These are phyloP conservation scores for Moesziomyces aphidis DNA, from an alignment of 1,284 basidiomycete species.

Conservation along the genomic window DNA sequence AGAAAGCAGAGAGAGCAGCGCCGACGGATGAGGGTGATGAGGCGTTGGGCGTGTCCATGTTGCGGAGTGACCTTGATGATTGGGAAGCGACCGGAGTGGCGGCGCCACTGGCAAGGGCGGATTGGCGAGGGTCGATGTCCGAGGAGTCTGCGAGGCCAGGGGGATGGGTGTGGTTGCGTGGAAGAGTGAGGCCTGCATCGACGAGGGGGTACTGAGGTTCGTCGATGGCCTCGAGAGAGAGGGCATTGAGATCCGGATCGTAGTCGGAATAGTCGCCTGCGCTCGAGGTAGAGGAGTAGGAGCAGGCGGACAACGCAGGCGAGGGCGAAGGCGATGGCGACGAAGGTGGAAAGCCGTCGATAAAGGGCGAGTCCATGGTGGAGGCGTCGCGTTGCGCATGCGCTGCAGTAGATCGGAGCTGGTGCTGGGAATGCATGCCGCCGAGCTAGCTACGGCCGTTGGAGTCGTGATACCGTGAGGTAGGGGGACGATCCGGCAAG, in stretches of 20 bases:
- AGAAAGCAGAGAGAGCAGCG: conserved; percentile 16
- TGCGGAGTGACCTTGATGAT: conserved; percentile 22
- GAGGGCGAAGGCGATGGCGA: conserved; percentile 47
- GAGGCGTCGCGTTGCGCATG: conserved; percentile 2
- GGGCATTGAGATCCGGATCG: conserved; percentile 38
- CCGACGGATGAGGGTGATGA: conserved; percentile 15
- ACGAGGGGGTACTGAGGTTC: conserved; percentile 40
- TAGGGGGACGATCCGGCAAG: no score
- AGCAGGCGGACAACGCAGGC: conserved; percentile 50
- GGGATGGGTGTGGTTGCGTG: background rate
- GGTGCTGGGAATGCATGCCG: conserved; percentile 13
- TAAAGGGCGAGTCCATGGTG: conserved; percentile 13
- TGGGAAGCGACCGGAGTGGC: conserved; percentile 38
- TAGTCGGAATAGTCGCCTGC: conserved; percentile 38
- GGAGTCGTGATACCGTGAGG: no score
- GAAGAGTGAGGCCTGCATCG: background rate
- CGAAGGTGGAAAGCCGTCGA: conserved; percentile 14
- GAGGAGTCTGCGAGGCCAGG: conserved; percentile 4
- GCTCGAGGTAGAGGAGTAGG: conserved; percentile 41
- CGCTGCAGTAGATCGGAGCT: conserved; percentile 2
- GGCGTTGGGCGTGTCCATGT: conserved; percentile 6
- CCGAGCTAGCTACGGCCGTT: background rate
- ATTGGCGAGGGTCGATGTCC: conserved; percentile 32
- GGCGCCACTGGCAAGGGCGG: conserved; percentile 26
- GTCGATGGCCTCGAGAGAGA: conserved; percentile 50